These are phyloP conservation scores for Boletus huronensis DNA, from an alignment of 768 basidiomycete species.

Conservation along the genomic window DNA sequence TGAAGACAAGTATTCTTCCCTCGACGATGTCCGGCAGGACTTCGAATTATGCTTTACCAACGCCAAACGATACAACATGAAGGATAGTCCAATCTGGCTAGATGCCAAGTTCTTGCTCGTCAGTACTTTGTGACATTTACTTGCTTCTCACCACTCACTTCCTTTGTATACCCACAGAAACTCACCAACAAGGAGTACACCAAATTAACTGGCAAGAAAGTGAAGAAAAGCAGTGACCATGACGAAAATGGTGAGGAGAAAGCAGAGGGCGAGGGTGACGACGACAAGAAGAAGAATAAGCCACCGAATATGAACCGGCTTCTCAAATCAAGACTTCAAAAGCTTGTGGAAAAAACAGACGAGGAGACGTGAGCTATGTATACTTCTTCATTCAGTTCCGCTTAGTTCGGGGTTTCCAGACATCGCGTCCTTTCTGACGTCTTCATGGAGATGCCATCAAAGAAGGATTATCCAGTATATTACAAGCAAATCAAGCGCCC, in stretches of 20 bases:
- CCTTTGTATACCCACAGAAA: constrained; percentile 37
- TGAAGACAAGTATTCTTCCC: constrained; percentile 50
- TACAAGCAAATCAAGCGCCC: constrained; percentile 78
- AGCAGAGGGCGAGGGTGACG: constrained; percentile 40
- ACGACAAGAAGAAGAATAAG: constrained; percentile 50
- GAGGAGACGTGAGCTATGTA: constrained; percentile 48
- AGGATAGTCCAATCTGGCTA: constrained; percentile 72
- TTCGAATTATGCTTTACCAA: constrained; percentile 79
- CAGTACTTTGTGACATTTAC: constrained; percentile 26
- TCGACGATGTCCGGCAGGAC: constrained; percentile 66
- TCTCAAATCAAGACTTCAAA: constrained; percentile 67
- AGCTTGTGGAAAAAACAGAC: constrained; percentile 70
- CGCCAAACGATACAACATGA: constrained; percentile 78
- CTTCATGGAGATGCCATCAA: constrained; percentile 83
- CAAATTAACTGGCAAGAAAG: constrained; percentile 41
- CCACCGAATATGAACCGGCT: constrained; percentile 60
- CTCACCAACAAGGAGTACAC: constrained; percentile 44
- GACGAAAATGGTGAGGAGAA: constrained; percentile 41
- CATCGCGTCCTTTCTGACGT: constrained; percentile 65
- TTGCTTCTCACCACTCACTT: constrained; percentile 1
- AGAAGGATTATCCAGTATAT: constrained; percentile 75
- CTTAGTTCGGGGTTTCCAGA: constrained; percentile 33
- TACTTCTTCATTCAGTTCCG: constrained; percentile 1
- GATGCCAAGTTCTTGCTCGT: constrained; percentile 84
- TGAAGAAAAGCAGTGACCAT: constrained; percentile 36